phyloP scores from a whole-genome alignment of 2,329 filamentous ascomycete species.

The Trichophyton equinum region DNA sequence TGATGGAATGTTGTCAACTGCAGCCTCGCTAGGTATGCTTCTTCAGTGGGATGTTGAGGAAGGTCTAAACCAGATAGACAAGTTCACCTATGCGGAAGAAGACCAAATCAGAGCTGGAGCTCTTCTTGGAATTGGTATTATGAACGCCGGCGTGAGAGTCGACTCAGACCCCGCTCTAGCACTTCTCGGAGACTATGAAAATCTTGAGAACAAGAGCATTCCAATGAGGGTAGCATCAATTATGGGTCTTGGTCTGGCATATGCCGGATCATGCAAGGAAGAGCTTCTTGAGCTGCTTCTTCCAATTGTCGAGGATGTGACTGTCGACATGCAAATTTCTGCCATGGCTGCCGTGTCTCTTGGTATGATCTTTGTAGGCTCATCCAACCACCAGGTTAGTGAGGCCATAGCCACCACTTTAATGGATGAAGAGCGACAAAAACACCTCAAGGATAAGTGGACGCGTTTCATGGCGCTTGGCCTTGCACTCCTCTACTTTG shows the following conservation, averaged over 20 bases:
- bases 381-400: constrained; percentile 78
- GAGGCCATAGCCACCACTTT: constrained; percentile 86
- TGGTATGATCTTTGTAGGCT: constrained; percentile 84
- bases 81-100: constrained; percentile 76
- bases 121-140: constrained; percentile 83
- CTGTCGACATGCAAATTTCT: constrained; percentile 83
- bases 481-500: constrained; percentile 86
- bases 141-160: constrained; percentile 81
- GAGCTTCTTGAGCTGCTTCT: constrained; percentile 74
- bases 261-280: constrained; percentile 86
- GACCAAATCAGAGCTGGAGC: constrained; percentile 81
- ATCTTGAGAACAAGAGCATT: constrained; percentile 64
- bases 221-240: constrained; percentile 72
- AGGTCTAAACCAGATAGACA: constrained; percentile 86
- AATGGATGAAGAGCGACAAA: constrained; percentile 82
- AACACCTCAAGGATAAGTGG: constrained; percentile 95
- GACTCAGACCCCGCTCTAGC: constrained; percentile 86
- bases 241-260: constrained; percentile 90
- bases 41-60: constrained; percentile 88
- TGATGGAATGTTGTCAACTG: constrained; percentile 92
- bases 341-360: constrained; percentile 89
- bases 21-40: constrained; percentile 83
- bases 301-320: constrained; percentile 74
- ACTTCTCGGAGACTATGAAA: constrained; percentile 66
- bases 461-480: constrained; percentile 91